Base-by-base conservation (phyloP, 768 basidiomycete genomes). In the Agaricus subrufescens region DNA sequence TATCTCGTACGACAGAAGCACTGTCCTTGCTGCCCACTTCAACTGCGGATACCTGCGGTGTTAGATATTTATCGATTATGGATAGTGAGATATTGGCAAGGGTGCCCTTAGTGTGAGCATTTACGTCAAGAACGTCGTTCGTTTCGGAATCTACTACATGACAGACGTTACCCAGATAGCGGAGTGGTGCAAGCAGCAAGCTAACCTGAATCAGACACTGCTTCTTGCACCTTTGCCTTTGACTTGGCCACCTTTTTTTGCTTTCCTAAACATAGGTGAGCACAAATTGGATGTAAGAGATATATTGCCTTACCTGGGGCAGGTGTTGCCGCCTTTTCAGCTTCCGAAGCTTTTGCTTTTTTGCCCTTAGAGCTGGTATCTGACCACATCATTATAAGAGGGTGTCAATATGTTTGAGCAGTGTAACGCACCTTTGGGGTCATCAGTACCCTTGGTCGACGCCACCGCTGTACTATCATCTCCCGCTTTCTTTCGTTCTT, bases 131-230 rank as follows among this genome's bases (percentile, higher is more conserved):
- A 45, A 49, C 15, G 30, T 56, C 43, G 42, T 46, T 50, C 25
- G 49, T 39, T 56, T 56, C 55, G 49, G 49, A 56, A 44, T 56
- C 42, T 56, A 56, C 55, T 56, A 56, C 55, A 56, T 50, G 30
- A 19, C 29, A 37, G 42, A 50, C 25, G 55, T 56, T 50, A 56
- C 55, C 42, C 43, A 37, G 38, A 7, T 25, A 34, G n/a, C 31
- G 25, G 38, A 37, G 26, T 50, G 23, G 43, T 39, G 49, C 55
- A 42, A 45, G 29, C 23, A 45, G 38, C 55, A 37, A 46, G 55
- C 49, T 56, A 56, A 50, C 55, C 55, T 50, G 55, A 40, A 50
- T 43, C 26, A 30, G 49, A 42, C 37, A 29, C 45, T 37, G 48
- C 10, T 19, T 50, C 43, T 44, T 49, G 55, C 42, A 45, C 48